Base-by-base conservation (phyloP, 2,329 filamentous ascomycete genomes). In the Xylaria polymorpha region DNA sequence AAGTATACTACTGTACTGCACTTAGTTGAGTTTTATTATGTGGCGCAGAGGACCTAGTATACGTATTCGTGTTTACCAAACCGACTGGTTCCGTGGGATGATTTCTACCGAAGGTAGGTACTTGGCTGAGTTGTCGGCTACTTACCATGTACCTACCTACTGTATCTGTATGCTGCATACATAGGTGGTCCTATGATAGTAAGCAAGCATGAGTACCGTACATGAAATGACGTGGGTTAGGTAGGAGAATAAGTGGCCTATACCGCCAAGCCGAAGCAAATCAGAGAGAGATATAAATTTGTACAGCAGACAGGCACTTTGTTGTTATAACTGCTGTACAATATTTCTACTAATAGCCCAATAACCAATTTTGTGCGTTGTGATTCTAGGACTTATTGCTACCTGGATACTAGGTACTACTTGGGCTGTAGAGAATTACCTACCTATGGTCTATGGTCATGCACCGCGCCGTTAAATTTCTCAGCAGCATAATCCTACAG, bases 191-290 rank as follows among this genome's bases (percentile, higher is more conserved):
- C n/a, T 25, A 4, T 37, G 57, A 61, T 55, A 66, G 62, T 65
- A 65, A 65, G 62, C 62, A 65, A 35, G 22, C 62, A 41, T 37
- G 55, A 53, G 62, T 59, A 65, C 62, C 62, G n/a, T 65, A 65
- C 62, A 65, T 65, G 37, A 58, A 12, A 65, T 51, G 63, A n/a
- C 63, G 46, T 60, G 55, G 63, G 63, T 64, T 64, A 53, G 61
- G 29, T 64, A 53, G 61, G 29, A 41, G 60, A 63, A 44, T 39
- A 44, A 25, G 10, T 50, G 46, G 22, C 22, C 25, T 15, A 10
- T 22, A 56, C 6, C 29, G 29, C 29, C 4, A 20, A 56, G 5
- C 37, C 32, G 32, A 51, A 7, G 15, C 29, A 32, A 32, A 48
- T 51, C 25, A 29, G 9, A 9, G 15, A 29, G 14, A 51, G 15